phyloP scores from a whole-genome alignment of 805 yeast genomes.

The Tetrapisispora phaffii region DNA sequence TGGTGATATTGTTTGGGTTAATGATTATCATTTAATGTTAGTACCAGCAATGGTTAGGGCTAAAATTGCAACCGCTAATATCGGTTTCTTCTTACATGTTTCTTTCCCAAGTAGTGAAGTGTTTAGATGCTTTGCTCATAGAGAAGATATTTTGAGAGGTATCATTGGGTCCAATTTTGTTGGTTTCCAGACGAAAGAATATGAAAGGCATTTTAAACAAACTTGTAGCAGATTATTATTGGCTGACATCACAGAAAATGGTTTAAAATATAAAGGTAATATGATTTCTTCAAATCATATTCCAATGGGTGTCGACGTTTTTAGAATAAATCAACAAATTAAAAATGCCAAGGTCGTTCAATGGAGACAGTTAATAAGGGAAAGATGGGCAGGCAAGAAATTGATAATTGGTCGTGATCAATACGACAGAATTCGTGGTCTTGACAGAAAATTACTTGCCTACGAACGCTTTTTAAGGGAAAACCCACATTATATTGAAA shows the following conservation, averaged over 20 bases:
- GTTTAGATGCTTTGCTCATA: constrained; percentile 84
- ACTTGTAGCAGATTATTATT: constrained; percentile 76
- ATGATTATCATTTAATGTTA: constrained; percentile 83
- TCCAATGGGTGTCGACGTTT: constrained; percentile 75
- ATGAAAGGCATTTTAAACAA: constrained; percentile 86
- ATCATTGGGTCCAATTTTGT: constrained; percentile 81
- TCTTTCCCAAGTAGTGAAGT: constrained; percentile 95
- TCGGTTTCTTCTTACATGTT: constrained; percentile 86
- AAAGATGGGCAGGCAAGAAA: constrained; percentile 62
- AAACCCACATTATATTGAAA: constrained; percentile 61
- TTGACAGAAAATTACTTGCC: constrained; percentile 77
- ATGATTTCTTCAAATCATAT: constrained; percentile 46
- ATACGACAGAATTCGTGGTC: constrained; percentile 77
- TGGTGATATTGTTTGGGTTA: constrained; percentile 83
- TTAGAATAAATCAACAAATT: constrained; percentile 39
- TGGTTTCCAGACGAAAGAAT: constrained; percentile 86
- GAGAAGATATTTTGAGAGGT: constrained; percentile 68
- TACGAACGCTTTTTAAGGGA: constrained; percentile 67
- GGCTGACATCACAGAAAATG: constrained; percentile 62
- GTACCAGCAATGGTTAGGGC: constrained; percentile 79
- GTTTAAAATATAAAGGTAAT: constrained; percentile 49
- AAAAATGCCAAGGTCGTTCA: constrained; percentile 41
- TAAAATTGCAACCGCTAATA: constrained; percentile 67
- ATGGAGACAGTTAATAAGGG: constrained; percentile 64
- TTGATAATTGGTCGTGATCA: constrained; percentile 84